Evolutionary conservation across 371 early-diverging fungal species (phyloP).

Genomic region (Mucor racemosus): DNA sequence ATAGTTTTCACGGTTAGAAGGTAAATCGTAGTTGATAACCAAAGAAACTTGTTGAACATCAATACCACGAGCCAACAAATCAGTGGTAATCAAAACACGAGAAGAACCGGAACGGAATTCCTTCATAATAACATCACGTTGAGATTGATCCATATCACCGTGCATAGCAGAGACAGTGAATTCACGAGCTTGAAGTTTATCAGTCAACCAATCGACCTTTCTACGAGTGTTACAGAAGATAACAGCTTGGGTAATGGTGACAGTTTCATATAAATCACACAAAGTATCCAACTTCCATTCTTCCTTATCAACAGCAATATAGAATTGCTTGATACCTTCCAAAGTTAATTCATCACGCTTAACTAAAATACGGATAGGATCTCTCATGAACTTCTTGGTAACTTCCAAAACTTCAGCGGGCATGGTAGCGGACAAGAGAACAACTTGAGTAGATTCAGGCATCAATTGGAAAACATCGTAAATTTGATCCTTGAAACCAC

Average conservation of each 20-base stretch:
- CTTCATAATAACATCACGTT: constrained; percentile 97
- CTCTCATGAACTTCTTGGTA: constrained; percentile 90
- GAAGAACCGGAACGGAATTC: constrained; percentile 95
- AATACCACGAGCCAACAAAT: constrained; percentile 98
- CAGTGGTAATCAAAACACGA: constrained; percentile 98
- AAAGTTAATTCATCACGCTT: constrained; percentile 97
- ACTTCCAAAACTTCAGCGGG: constrained; percentile 91
- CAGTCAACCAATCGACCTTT: constrained; percentile 93
- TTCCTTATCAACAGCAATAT: constrained; percentile 89
- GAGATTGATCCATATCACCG: constrained; percentile 95
- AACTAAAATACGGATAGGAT: constrained; percentile 93
- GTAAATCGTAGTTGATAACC: constrained; percentile 96
- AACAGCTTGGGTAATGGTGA: constrained; percentile 94
- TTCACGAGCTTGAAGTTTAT: constrained; percentile 80
- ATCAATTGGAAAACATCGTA: constrained; percentile 90
- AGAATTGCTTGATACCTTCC: constrained; percentile 96
- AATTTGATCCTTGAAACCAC: constrained; percentile 95
- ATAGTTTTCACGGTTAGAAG: constrained; percentile 95
- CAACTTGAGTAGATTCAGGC: constrained; percentile 86
- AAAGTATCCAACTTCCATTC: constrained; percentile 92
- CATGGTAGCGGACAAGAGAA: constrained; percentile 93
- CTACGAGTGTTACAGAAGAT: constrained; percentile 96
- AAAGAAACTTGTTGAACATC: constrained; percentile 99
- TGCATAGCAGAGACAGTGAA: constrained; percentile 97
- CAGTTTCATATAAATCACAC: constrained; percentile 91